These are phyloP conservation scores for Aspergillus spinulosporus DNA, from an alignment of 2,329 filamentous ascomycete genomes.

Conservation along the genomic window DNA sequence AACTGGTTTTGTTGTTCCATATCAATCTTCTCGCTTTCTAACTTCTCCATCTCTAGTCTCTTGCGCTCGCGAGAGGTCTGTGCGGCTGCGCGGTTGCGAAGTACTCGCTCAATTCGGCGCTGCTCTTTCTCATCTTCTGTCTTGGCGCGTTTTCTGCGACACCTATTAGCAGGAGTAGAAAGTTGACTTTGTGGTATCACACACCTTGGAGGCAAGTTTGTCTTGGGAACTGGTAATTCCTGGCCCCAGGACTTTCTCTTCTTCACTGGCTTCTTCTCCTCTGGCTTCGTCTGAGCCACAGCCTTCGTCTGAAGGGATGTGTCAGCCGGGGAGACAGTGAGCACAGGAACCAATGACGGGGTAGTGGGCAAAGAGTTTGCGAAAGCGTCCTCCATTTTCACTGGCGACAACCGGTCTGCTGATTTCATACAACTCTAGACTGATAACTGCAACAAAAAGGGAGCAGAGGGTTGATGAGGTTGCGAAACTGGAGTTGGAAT, in stretches of 20 bases:
- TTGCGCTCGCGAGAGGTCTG: conserved; percentile 96
- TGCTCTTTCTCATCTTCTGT: conserved; percentile 99
- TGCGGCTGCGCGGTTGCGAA: conserved; percentile 91
- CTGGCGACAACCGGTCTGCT: conserved; percentile 11
- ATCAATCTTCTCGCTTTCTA: conserved; percentile 64
- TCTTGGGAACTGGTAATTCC: conserved; percentile 93
- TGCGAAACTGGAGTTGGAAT: background rate
- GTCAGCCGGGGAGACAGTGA: conserved; percentile 45
- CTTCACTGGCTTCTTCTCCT: conserved; percentile 74
- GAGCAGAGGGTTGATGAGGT: conserved; percentile 5
- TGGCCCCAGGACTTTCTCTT: conserved; percentile 99
- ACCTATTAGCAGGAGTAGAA: conserved; percentile 16
- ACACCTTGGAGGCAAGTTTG: conserved; percentile 86
- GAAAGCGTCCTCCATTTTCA: conserved; percentile 37
- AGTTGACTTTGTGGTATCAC: conserved; percentile 20
- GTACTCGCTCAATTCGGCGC: conserved; percentile 92
- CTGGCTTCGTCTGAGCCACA: conserved; percentile 32
- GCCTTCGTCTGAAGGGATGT: conserved; percentile 38
- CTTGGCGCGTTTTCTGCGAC: conserved; percentile 84
- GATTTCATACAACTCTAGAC: conserved; percentile 10
- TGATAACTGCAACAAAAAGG: background rate
- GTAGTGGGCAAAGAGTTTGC: conserved; percentile 35
- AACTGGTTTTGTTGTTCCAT: conserved; percentile 72
- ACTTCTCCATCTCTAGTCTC: conserved; percentile 80
- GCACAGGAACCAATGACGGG: conserved; percentile 33